These are phyloP conservation scores for Botrytis cinerea DNA, from an alignment of 2,329 filamentous ascomycete genomes.

Conservation along the genomic window DNA sequence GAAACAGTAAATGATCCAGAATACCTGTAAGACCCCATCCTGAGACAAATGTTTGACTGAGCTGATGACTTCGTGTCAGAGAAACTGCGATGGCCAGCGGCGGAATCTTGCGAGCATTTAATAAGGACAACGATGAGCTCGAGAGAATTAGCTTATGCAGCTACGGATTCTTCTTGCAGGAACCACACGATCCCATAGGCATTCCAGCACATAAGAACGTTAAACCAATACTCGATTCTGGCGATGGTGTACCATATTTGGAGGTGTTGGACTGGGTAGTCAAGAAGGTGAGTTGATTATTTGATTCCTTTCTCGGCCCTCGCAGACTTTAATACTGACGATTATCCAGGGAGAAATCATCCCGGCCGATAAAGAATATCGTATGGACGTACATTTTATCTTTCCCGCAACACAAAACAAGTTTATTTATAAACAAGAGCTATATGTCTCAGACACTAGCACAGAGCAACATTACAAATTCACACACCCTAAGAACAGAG, in stretches of 20 bases:
- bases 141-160: conserved; percentile 9
- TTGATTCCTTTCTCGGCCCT: background rate
- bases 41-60: background rate
- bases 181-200: background rate
- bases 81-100: conserved; percentile 19
- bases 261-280: conserved; percentile 9
- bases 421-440: conserved; percentile 1
- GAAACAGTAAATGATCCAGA: background rate
- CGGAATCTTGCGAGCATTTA: background rate
- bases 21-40: conserved; percentile 6
- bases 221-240: background rate
- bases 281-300: background rate
- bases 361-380: conserved; percentile 11
- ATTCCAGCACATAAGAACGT: background rate
- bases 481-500: conserved; percentile 13
- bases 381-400: background rate
- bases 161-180: conserved; percentile 14
- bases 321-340: background rate
- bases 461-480: conserved; percentile 10
- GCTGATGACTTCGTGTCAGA: background rate
- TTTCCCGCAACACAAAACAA: background rate
- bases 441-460: conserved; percentile 15
- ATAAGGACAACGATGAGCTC: conserved; percentile 3
- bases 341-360: conserved; percentile 1
- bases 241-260: conserved; percentile 8